Conservation (phyloP, 306 rosid genomes). For the Cucurbita ficifolia region DNA sequence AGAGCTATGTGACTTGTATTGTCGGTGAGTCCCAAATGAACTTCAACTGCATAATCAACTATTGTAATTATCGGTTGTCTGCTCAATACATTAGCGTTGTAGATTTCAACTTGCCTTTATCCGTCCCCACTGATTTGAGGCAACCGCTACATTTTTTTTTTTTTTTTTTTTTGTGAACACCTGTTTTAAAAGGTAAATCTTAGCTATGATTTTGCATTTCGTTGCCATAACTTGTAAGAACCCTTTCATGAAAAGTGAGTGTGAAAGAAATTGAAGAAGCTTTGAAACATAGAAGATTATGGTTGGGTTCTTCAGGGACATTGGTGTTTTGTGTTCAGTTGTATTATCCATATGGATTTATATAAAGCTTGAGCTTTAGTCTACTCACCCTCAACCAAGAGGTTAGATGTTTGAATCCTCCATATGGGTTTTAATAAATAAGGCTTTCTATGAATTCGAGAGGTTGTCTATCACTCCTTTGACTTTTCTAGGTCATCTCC, state of each 20-base stretch:
- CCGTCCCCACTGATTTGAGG: neutral
- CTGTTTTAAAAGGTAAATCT: neutral
- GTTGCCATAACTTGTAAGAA: neutral
- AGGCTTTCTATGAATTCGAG: neutral
- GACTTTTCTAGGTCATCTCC: neutral
- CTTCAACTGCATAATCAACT: neutral
- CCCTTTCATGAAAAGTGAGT: neutral
- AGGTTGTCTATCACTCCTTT: neutral
- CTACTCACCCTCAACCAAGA: no score
- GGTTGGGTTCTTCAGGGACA: neutral
- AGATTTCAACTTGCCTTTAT: neutral
- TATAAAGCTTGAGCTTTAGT: no score
- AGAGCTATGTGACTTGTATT: conserved; percentile 69
- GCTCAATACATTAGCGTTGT: neutral
- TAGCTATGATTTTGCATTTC: neutral
- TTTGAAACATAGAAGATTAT: neutral
- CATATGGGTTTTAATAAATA: neutral
- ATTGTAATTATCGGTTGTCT: neutral
- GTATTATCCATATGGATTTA: neutral
- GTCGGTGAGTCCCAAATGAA: conserved; percentile 29
- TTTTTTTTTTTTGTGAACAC: neutral
- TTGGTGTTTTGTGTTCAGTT: neutral
- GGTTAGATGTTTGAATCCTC: neutral
- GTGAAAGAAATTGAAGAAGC: neutral
- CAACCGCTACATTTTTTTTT: neutral